These are phyloP conservation scores for Theileria sp. DNA, from an alignment of 169 alveolate genomes.

Conservation along the genomic window DNA sequence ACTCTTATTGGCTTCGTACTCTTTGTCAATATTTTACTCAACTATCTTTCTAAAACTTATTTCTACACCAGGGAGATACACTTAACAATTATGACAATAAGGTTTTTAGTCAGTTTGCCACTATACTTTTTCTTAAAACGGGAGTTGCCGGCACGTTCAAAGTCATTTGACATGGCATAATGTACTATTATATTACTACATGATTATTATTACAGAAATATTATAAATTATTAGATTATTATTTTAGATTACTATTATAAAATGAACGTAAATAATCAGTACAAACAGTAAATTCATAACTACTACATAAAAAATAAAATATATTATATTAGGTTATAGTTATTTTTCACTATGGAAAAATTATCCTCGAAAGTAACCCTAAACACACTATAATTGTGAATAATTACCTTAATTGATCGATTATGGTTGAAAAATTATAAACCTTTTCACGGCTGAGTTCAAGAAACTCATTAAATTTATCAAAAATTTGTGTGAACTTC, in stretches of 20 bases:
- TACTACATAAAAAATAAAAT: no score
- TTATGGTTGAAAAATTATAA: no score
- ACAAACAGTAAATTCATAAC: not conserved
- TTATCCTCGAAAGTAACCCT: not conserved
- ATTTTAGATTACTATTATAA: no score
- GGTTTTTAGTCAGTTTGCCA: slow-evolving; percentile 28
- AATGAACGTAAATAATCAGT: not conserved
- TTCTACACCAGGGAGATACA: slow-evolving; percentile 24
- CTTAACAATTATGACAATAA: slow-evolving; percentile 5
- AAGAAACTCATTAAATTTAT: not conserved
- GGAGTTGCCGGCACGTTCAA: not conserved
- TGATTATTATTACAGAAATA: not conserved
- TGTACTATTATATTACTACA: not conserved
- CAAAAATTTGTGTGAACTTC: slow-evolving; percentile 3
- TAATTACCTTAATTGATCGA: not conserved
- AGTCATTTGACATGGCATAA: not conserved
- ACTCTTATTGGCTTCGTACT: slow-evolving; percentile 47
- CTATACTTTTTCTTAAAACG: slow-evolving; percentile 26
- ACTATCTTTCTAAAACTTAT: slow-evolving; percentile 18
- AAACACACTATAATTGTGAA: no score
- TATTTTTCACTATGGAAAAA: not conserved
- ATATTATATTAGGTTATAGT: not conserved
- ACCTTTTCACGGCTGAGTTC: not conserved
- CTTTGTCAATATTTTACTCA: slow-evolving; percentile 30
- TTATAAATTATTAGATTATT: not conserved